Conservation (phyloP, 345 rosid genomes). For the Rubroshorea leprosula region DNA sequence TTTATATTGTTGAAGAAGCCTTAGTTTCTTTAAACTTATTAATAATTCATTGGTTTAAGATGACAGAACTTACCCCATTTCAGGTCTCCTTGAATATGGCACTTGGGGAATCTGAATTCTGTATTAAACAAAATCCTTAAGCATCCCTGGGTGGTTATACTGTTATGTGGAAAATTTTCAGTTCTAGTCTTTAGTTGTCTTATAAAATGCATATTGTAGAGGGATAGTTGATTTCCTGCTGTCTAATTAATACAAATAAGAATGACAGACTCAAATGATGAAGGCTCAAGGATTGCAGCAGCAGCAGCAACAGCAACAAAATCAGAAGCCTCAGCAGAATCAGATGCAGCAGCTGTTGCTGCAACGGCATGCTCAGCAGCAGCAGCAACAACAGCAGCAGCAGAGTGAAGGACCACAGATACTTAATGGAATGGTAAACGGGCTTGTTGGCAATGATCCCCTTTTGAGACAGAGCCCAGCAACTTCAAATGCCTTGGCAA, state of each 20-base stretch:
- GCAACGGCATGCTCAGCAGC: constrained; percentile 52
- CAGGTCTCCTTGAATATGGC: too few species aligned
- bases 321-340: constrained; percentile 42
- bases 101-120: too few species aligned
- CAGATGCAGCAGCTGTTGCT: too few species aligned
- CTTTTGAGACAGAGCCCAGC: constrained; percentile 34
- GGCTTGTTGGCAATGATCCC: constrained; percentile 26
- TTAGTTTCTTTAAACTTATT: too few species aligned
- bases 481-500: too few species aligned
- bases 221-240: not conserved
- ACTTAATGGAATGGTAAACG: constrained; percentile 23
- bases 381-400: constrained; percentile 33
- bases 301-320: constrained; percentile 30
- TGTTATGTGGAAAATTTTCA: too few species aligned
- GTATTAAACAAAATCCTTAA: too few species aligned
- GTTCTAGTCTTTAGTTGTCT: not conserved
- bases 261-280: constrained; percentile 40
- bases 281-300: constrained; percentile 40
- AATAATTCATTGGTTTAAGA: too few species aligned
- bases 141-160: too few species aligned
- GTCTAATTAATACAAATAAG: constrained; percentile 6
- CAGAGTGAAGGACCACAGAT: constrained; percentile 34
- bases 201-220: not conserved
- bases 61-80: too few species aligned
- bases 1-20: too few species aligned